These are phyloP conservation scores for Corrigiola litoralis DNA, from an alignment of 179 eudicot genomes.

Conservation along the genomic window DNA sequence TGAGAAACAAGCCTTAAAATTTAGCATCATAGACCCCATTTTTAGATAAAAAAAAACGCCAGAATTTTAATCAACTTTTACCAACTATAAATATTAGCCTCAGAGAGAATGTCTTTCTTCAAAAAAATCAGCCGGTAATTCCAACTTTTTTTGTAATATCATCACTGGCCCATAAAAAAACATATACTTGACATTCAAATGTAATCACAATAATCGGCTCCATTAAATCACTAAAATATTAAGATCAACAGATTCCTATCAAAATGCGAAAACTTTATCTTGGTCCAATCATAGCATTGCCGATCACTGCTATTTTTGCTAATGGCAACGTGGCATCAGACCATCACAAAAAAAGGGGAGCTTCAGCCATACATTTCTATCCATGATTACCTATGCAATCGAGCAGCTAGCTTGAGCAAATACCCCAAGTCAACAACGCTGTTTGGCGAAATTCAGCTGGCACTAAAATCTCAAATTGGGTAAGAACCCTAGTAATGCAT, in stretches of 20 bases:
- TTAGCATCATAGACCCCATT: constrained; percentile 25
- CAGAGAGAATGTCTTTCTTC: constrained; percentile 29
- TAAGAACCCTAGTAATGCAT: too few species aligned
- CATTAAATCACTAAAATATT: constrained; percentile 15
- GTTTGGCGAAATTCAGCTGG: too few species aligned
- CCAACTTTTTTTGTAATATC: constrained; percentile 21
- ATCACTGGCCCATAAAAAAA: constrained; percentile 3
- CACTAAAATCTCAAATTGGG: too few species aligned
- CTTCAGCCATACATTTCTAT: too few species aligned
- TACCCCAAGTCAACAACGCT: too few species aligned
- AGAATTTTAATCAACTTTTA: too few species aligned
- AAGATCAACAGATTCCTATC: constrained; percentile 27
- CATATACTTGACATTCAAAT: too few species aligned
- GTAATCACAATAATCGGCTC: constrained; percentile 33
- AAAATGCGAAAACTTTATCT: constrained; percentile 27
- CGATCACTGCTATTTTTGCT: constrained; percentile 26
- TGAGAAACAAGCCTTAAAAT: constrained; percentile 39
- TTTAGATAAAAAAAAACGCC: too few species aligned
- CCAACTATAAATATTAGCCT: too few species aligned
- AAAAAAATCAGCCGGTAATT: constrained; percentile 33
- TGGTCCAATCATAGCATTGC: constrained; percentile 35
- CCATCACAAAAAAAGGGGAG: not conserved
- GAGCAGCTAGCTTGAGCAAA: too few species aligned
- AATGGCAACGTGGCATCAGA: constrained; percentile 30
- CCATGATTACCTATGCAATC: too few species aligned